These are phyloP conservation scores for Escallonia rubra DNA, from an alignment of 129 eudicot species.

Conservation along the genomic window DNA sequence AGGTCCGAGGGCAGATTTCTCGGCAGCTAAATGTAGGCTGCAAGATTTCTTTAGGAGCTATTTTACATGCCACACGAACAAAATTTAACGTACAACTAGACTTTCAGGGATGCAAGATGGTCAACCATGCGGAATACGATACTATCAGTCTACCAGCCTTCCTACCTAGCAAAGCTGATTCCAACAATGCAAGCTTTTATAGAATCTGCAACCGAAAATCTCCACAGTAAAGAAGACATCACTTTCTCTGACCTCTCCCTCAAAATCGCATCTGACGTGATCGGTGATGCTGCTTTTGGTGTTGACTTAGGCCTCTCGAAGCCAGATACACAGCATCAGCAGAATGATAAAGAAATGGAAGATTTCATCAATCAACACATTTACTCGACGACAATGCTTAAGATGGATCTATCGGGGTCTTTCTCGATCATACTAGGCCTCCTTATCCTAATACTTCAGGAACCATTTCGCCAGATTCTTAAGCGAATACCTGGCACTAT, in stretches of 20 bases:
- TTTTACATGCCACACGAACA: too few relatives aligned
- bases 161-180: constrained; percentile 69
- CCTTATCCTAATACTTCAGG: constrained; percentile 78
- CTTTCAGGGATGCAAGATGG: constrained; percentile 86
- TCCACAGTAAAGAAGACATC: constrained; percentile 33
- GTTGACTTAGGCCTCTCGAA: constrained; percentile 85
- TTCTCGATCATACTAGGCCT: constrained; percentile 80
- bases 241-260: constrained; percentile 57
- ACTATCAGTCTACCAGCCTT: constrained; percentile 87
- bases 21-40: too few relatives aligned
- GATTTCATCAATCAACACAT: constrained; percentile 80
- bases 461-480: constrained; percentile 80
- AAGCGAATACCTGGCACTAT: constrained; percentile 79
- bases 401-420: constrained; percentile 90
- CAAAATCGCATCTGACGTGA: constrained; percentile 79
- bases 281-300: constrained; percentile 95
- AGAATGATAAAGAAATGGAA: constrained; percentile 37
- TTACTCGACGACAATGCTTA: constrained; percentile 78
- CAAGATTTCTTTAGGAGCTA: too few relatives aligned
- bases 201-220: constrained; percentile 43
- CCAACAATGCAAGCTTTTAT: constrained; percentile 83
- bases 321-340: constrained; percentile 16
- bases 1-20: too few relatives aligned
- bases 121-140: constrained; percentile 90
- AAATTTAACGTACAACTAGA: neutral